A percentile compares a stretch with the other conserved stretches of the same genome.
These are phyloP conservation scores for Thelonectria discophora DNA, from an alignment of 2,329 filamentous ascomycete species.

Conservation along the genomic window DNA sequence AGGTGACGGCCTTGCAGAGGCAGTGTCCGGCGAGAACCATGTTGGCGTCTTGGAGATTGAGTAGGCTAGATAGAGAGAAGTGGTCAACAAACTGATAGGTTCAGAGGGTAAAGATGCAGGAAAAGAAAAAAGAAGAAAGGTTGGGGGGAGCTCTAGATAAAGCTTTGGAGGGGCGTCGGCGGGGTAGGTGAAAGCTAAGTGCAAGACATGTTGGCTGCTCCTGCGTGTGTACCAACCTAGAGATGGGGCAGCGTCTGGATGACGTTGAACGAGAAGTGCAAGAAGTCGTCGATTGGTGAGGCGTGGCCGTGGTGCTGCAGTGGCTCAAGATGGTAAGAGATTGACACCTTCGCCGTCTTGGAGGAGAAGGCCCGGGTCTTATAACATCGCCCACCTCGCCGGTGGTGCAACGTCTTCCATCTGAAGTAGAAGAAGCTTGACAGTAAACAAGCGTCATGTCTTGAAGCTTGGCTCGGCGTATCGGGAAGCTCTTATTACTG, in stretches of 20 bases:
- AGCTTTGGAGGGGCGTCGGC: constrained; percentile 39
- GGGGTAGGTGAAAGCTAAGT: constrained; percentile 35
- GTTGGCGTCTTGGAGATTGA: constrained; percentile 43
- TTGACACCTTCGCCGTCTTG: not conserved
- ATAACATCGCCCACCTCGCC: constrained; percentile 3
- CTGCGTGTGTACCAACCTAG: constrained; percentile 9
- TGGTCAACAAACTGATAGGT: constrained; percentile 15
- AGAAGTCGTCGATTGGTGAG: not conserved
- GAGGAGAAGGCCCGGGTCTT: constrained; percentile 4
- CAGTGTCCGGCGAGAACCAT: constrained; percentile 76
- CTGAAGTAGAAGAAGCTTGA: not conserved
- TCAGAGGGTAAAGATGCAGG: not conserved
- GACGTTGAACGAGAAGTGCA: constrained; percentile 37
- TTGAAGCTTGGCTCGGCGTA: constrained; percentile 13
- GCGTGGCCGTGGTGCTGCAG: constrained; percentile 17
- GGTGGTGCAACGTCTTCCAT: not conserved
- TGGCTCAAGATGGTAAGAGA: constrained; percentile 21
- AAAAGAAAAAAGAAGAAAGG: constrained; percentile 13
- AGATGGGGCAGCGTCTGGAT: constrained; percentile 43
- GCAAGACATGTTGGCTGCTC: not conserved
- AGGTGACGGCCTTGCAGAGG: constrained; percentile 76
- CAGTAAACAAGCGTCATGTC: not conserved
- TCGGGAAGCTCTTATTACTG: constrained; percentile 14
- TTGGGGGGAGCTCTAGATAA: constrained; percentile 32
- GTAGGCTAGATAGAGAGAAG: constrained; percentile 17